Conservation (phyloP, 441 rosid genomes). For the Corymbia calophylla region DNA sequence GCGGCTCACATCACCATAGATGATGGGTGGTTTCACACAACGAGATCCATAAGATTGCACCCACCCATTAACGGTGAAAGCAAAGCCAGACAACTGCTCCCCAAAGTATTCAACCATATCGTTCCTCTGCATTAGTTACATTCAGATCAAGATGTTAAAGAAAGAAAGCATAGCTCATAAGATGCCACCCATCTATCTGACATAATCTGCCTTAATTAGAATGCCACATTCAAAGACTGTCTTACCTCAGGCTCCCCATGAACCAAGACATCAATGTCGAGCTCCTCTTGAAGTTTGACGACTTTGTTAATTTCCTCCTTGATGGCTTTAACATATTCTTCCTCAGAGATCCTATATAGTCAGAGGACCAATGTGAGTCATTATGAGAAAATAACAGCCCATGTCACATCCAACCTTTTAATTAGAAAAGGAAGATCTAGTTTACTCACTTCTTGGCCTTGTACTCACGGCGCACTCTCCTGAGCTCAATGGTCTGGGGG, state of each 20-base stretch:
- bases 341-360: slow-evolving; percentile 7
- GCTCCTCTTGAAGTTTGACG: slow-evolving; percentile 12
- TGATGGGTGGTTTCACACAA: slow-evolving; percentile 12
- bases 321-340: background rate
- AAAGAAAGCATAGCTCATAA: background rate
- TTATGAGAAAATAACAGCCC: background rate
- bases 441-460: slow-evolving; percentile 12
- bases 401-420: background rate
- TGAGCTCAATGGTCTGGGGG: slow-evolving; percentile 11
- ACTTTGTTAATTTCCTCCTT: slow-evolving; percentile 9
- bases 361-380: background rate
- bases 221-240: background rate
- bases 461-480: slow-evolving; percentile 14
- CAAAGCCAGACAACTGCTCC: slow-evolving; percentile 14
- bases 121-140: slow-evolving; percentile 1
- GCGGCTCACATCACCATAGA: slow-evolving; percentile 16
- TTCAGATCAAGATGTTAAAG: background rate
- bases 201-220: background rate
- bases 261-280: slow-evolving; percentile 14
- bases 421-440: background rate
- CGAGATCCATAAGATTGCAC: slow-evolving; percentile 15
- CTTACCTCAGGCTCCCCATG: slow-evolving; percentile 16
- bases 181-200: background rate
- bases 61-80: slow-evolving; percentile 7
- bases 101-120: slow-evolving; percentile 14